phyloP scores from a whole-genome alignment of 805 yeast genomes.

The Millerago galiae region DNA sequence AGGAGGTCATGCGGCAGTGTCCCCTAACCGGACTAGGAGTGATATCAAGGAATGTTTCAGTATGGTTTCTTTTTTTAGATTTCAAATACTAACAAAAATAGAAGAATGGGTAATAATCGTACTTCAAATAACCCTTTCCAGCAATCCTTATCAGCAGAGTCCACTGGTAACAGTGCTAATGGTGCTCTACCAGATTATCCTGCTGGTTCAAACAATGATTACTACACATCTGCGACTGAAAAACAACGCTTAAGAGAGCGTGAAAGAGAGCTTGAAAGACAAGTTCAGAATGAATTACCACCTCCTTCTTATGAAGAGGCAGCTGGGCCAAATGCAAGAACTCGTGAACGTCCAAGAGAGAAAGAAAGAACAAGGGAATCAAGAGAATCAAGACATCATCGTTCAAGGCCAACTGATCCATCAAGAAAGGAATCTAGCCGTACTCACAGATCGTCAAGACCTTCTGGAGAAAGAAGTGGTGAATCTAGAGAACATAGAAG shows the following conservation, averaged over 20 bases:
- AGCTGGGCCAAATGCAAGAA: conserved; percentile 41
- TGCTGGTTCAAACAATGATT: conserved; percentile 20
- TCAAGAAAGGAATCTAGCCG: conserved; percentile 3
- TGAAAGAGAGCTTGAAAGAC: conserved; percentile 15
- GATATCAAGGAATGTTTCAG: too few relatives aligned
- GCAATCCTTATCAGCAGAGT: conserved; percentile 36
- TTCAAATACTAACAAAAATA: conserved; percentile 8
- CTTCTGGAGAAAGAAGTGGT: neutral
- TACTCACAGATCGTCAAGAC: conserved; percentile 3
- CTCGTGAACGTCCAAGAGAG: conserved; percentile 47
- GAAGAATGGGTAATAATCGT: conserved; percentile 18
- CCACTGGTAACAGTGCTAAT: conserved; percentile 27
- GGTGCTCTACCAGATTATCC: conserved; percentile 26
- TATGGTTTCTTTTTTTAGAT: neutral
- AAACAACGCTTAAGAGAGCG: conserved; percentile 13
- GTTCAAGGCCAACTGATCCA: neutral
- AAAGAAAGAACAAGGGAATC: conserved; percentile 28
- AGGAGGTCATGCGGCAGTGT: too few relatives aligned
- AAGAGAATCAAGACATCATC: conserved; percentile 9
- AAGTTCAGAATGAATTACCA: conserved; percentile 21
- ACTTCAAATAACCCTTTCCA: conserved; percentile 48
- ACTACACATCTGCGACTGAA: conserved; percentile 23
- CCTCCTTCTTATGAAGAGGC: conserved; percentile 73
- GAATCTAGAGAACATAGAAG: conserved; percentile 3
- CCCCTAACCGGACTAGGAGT: too few relatives aligned